These are phyloP conservation scores for Penicillium occitanis DNA, from an alignment of 2,329 filamentous ascomycete species.

Conservation along the genomic window DNA sequence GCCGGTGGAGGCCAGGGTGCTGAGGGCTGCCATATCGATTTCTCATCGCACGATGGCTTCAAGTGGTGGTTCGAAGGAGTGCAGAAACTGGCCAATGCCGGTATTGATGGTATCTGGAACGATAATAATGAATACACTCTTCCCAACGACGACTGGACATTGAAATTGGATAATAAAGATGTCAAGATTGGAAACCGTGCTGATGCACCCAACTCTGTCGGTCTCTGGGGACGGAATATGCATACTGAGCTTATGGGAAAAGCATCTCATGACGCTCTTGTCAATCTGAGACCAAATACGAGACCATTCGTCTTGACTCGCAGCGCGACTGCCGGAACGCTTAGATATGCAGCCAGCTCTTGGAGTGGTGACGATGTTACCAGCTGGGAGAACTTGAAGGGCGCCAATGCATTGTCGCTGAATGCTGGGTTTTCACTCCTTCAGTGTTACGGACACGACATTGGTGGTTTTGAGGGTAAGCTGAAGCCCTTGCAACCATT, in stretches of 20 bases:
- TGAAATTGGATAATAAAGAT: constrained; percentile 53
- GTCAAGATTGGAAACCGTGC: constrained; percentile 36
- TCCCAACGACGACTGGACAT: constrained; percentile 64
- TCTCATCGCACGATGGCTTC: constrained; percentile 66
- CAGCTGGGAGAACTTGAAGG: constrained; percentile 71
- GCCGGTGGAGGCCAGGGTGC: constrained; percentile 69
- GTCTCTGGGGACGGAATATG: constrained; percentile 67
- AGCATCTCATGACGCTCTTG: constrained; percentile 66
- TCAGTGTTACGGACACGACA: constrained; percentile 71
- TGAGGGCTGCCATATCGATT: constrained; percentile 71
- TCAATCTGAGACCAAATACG: constrained; percentile 57
- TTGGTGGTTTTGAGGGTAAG: constrained; percentile 65
- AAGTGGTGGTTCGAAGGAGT: constrained; percentile 72
- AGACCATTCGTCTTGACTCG: constrained; percentile 69
- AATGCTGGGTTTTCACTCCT: constrained; percentile 68
- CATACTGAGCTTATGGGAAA: constrained; percentile 72
- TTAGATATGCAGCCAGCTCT: constrained; percentile 68
- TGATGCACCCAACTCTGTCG: constrained; percentile 52
- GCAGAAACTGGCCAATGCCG: constrained; percentile 59
- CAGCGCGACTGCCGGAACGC: constrained; percentile 68
- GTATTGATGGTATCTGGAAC: constrained; percentile 75
- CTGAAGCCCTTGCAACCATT: too few species aligned
- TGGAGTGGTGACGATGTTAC: constrained; percentile 77
- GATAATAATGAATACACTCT: constrained; percentile 76
- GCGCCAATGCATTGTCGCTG: constrained; percentile 66